Base-by-base conservation (phyloP, 2,329 filamentous ascomycete genomes). In the Clonostachys rosea region DNA sequence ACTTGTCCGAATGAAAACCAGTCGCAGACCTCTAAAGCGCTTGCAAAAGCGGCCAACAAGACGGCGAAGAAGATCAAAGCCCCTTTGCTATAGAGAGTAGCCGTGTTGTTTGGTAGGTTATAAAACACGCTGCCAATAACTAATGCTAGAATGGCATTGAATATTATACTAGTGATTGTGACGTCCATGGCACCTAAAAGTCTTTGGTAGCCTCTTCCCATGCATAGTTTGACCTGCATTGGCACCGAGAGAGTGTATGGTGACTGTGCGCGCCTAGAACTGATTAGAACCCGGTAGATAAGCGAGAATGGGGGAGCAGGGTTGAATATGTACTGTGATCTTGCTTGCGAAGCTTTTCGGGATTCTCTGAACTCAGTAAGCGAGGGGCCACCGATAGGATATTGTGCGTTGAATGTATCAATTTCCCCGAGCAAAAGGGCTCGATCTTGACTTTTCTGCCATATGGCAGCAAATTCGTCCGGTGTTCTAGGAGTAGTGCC, bases 51-150 rank as follows among this genome's bases (percentile, higher is more conserved):
- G 20, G 74, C 61, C 56, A 81, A 68, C 5, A 77, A 49, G 39
- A 79, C 73, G 56, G 87, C 84, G 56, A 62, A 61, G 51, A 64
- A 65, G 30, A 64, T 49, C 4, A 62, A 48, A 9, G 54, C 50
- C 20, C 49, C 52, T 3, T 56, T 52, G 9, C 54, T 52, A 60
- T 76, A 86, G 63, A 87, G 84, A 50, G 74, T 80, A n/a, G 59
- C 56, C 1, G 81, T 81, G 40, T 70, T 68, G 2, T 64, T 48
- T 12, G 66, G 56, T 33, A 86, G 64, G 58, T 86, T 79, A 50
- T 85, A 83, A 64, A 88, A 88, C 10, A 87, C 65, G 39, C 79
- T 83, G 1, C 81, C 81, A 33, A 87, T 77, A 49, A 88, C 82
- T 8, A 89, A 69, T 3, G 53, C 52, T 33, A 49, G 43, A 35